Percentiles rank a stretch among this genome's conserved stretches.
Evolutionary conservation across 1,284 basidiomycete species (phyloP).

Genomic region (Neolentinus lepideus): DNA sequence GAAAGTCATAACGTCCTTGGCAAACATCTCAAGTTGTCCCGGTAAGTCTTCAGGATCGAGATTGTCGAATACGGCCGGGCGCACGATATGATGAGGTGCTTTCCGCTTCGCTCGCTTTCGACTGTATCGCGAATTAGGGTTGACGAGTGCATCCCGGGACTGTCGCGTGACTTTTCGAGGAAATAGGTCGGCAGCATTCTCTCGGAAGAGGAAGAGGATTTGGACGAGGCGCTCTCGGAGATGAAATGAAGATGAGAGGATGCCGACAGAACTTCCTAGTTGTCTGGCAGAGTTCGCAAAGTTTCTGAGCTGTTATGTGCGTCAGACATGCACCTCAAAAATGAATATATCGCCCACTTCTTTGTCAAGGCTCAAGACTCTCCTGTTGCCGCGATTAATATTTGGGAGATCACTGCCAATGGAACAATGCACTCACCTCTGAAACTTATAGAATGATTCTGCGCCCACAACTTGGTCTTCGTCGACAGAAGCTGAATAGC

Average conservation of each 20-base stretch:
- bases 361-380: constrained; percentile 55
- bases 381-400: constrained; percentile 24
- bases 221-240: constrained; percentile 62
- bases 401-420: neutral
- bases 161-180: constrained; percentile 50
- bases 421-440: constrained; percentile 32
- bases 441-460: constrained; percentile 53
- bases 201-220: constrained; percentile 56
- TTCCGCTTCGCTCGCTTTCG: constrained; percentile 12
- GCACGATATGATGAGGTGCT: constrained; percentile 37
- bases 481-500: constrained; percentile 47
- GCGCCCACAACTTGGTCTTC: constrained; percentile 62
- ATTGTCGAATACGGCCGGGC: constrained; percentile 44
- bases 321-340: constrained; percentile 2
- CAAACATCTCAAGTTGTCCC: constrained; percentile 36
- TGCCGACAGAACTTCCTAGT: constrained; percentile 64
- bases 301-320: constrained; percentile 45
- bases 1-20: constrained; percentile 55
- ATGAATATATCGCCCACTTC: constrained; percentile 34
- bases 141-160: constrained; percentile 24
- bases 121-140: neutral
- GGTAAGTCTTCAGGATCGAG: constrained; percentile 61
- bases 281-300: constrained; percentile 70
- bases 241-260: constrained; percentile 61
- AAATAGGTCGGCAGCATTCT: constrained; percentile 66